phyloP scores from a whole-genome alignment of 371 early-diverging fungal species.

The Mucor sp. region DNA sequence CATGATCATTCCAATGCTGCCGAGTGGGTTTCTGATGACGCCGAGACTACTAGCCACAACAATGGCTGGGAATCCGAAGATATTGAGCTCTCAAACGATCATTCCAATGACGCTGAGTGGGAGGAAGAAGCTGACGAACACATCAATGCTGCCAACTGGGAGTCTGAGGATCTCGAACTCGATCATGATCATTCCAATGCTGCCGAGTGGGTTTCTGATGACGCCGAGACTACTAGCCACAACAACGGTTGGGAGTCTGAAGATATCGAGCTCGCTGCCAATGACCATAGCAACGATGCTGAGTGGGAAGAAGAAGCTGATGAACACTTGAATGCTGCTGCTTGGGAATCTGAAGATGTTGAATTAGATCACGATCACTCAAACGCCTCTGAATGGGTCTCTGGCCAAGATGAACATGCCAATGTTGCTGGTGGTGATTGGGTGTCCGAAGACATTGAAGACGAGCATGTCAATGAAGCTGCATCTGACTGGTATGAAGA shows the following conservation, averaged over 20 bases:
- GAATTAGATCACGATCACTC: slow-evolving; percentile 6
- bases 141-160: slow-evolving; percentile 16
- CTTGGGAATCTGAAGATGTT: slow-evolving; percentile 8
- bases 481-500: not conserved
- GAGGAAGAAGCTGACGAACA: not conserved
- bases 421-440: not conserved
- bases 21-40: slow-evolving; percentile 11
- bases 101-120: slow-evolving; percentile 8
- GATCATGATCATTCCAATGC: not conserved
- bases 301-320: slow-evolving; percentile 21
- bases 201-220: slow-evolving; percentile 11
- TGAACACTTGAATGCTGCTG: slow-evolving; percentile 6
- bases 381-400: slow-evolving; percentile 16
- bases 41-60: slow-evolving; percentile 1
- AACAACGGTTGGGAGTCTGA: slow-evolving; percentile 16
- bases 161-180: slow-evolving; percentile 1
- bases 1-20: slow-evolving; percentile 11
- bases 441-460: slow-evolving; percentile 9
- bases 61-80: slow-evolving; percentile 20
- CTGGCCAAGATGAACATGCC: not conserved
- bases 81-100: slow-evolving; percentile 3
- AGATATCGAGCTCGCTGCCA: slow-evolving; percentile 5
- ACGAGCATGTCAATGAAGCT: not conserved
- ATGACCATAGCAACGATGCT: slow-evolving; percentile 5
- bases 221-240: not conserved